Conservation (phyloP, 1,139 yeast genomes). For the Yamadazyma sp. region DNA sequence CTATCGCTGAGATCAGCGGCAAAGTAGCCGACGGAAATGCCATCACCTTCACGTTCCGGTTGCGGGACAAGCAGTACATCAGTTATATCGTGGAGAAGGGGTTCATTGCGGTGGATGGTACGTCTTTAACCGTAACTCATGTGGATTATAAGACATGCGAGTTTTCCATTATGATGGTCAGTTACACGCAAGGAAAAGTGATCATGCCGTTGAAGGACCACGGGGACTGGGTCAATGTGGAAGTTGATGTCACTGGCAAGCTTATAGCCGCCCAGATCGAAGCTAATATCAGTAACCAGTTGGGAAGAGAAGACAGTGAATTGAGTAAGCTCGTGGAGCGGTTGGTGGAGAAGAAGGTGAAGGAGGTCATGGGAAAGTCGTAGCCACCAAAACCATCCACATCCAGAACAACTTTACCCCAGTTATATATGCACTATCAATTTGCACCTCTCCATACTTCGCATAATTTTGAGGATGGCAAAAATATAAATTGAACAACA, state of each 20-base stretch:
- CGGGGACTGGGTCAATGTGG: slow-evolving; percentile 78
- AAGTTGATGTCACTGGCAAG: slow-evolving; percentile 93
- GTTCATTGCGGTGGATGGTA: slow-evolving; percentile 87
- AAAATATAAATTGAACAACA: slow-evolving; percentile 4
- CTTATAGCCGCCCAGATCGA: slow-evolving; percentile 83
- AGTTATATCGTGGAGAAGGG: slow-evolving; percentile 91
- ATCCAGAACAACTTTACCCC: no score
- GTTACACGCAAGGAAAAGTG: slow-evolving; percentile 85
- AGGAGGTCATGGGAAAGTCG: slow-evolving; percentile 6
- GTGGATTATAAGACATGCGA: slow-evolving; percentile 59
- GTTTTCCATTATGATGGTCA: slow-evolving; percentile 87
- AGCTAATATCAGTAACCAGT: slow-evolving; percentile 53
- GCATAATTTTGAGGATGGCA: neutral
- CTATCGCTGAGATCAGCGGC: slow-evolving; percentile 66
- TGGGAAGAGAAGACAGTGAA: slow-evolving; percentile 41
- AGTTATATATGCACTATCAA: no score
- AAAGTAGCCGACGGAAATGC: slow-evolving; percentile 73
- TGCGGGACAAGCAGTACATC: slow-evolving; percentile 63
- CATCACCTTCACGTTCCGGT: slow-evolving; percentile 68
- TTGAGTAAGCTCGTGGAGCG: slow-evolving; percentile 44
- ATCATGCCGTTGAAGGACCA: slow-evolving; percentile 62
- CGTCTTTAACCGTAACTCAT: slow-evolving; percentile 83
- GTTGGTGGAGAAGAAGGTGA: slow-evolving; percentile 53
- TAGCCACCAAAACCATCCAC: no score
- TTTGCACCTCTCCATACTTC: neutral